Evolutionary conservation across 441 rosid genomes (phyloP).

Genomic region (Brassica hybrid): DNA sequence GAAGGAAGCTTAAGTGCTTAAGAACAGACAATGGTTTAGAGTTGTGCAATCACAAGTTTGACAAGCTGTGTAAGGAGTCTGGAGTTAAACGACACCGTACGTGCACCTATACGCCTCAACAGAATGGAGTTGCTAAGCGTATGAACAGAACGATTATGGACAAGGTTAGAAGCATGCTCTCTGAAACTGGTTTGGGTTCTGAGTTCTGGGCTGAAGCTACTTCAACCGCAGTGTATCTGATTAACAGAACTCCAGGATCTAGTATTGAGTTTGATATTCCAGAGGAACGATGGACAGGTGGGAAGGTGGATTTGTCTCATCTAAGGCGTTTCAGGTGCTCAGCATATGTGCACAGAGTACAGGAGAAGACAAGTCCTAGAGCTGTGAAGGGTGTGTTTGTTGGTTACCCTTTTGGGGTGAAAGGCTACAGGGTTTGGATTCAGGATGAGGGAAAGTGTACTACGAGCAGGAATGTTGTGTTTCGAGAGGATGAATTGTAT

Average conservation of each 20-base stretch:
- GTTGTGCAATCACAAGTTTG: neutral
- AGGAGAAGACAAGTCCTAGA: no score
- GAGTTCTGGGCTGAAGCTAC: neutral
- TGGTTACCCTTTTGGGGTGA: no score
- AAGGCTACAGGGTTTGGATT: no score
- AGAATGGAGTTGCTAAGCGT: neutral
- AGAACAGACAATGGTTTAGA: neutral
- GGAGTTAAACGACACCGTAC: neutral
- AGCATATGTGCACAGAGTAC: no score
- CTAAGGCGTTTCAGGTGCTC: no score
- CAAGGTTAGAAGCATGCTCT: neutral
- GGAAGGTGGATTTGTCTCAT: no score
- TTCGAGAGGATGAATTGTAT: no score
- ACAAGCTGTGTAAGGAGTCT: neutral
- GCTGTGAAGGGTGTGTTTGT: no score
- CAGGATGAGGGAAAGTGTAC: no score
- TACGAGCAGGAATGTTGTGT: no score
- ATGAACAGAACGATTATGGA: neutral
- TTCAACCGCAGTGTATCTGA: neutral
- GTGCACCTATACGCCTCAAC: neutral
- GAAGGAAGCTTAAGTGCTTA: neutral
- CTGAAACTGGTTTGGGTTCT: neutral
- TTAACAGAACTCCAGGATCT: neutral
- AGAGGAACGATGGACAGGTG: neutral
- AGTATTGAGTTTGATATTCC: neutral